Conservation (phyloP, 208 protist species). For the Leishmania tropica region DNA sequence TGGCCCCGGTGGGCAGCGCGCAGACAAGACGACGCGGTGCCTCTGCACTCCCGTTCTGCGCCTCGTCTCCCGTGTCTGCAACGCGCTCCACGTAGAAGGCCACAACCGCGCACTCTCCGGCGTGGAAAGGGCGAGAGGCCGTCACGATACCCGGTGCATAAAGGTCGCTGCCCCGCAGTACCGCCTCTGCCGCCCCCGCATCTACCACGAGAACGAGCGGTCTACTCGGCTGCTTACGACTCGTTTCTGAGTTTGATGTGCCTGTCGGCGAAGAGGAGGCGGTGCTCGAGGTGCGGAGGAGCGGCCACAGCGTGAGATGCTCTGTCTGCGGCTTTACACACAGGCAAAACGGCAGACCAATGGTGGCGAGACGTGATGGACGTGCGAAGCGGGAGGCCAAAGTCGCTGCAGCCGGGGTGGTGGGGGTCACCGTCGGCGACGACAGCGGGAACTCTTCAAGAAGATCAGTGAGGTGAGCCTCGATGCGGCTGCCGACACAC, state of each 20-base stretch:
- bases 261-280: not conserved
- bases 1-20: constrained; percentile 20
- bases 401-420: not conserved
- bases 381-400: constrained; percentile 6
- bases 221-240: not conserved
- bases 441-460: not conserved
- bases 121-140: constrained; percentile 25
- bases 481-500: constrained; percentile 27
- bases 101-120: constrained; percentile 35
- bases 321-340: constrained; percentile 12
- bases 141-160: constrained; percentile 74
- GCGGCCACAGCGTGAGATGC: constrained; percentile 17
- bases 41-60: not conserved
- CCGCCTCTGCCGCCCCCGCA: constrained; percentile 79
- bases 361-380: not conserved
- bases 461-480: not conserved
- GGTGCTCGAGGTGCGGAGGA: constrained; percentile 1
- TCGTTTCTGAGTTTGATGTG: not conserved
- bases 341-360: constrained; percentile 26
- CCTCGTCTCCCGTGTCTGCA: not conserved
- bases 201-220: constrained; percentile 69
- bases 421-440: not conserved
- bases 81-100: constrained; percentile 32
- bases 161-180: constrained; percentile 87
- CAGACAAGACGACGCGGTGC: constrained; percentile 9